These are phyloP conservation scores for Delitschia confertaspora DNA, from an alignment of 495 filamentous ascomycete genomes.

Conservation along the genomic window DNA sequence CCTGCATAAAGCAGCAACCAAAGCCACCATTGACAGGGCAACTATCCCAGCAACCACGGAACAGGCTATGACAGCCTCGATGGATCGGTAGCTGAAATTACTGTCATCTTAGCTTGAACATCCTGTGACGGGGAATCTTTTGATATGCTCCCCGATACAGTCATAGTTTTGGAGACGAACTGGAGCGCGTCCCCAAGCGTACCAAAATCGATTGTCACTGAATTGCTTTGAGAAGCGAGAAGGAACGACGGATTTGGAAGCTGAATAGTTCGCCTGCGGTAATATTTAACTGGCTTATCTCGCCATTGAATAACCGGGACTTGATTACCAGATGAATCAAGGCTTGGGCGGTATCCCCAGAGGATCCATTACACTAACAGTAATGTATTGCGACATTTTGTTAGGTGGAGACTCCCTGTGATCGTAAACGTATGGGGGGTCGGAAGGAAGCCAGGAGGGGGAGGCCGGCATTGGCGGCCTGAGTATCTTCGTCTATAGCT, in stretches of 20 bases:
- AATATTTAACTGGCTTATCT: constrained; percentile 43
- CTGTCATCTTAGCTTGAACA: constrained; percentile 24
- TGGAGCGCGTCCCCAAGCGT: constrained; percentile 55
- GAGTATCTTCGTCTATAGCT: constrained; percentile 40
- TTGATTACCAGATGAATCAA: constrained; percentile 53
- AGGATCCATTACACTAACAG: constrained; percentile 55
- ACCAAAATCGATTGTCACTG: constrained; percentile 47
- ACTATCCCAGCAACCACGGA: constrained; percentile 5
- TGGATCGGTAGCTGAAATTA: constrained; percentile 2
- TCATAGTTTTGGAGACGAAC: constrained; percentile 49
- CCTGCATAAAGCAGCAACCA: constrained; percentile 14
- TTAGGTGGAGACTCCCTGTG: constrained; percentile 51
- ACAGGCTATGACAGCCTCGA: constrained; percentile 7
- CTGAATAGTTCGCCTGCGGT: constrained; percentile 56
- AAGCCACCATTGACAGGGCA: constrained; percentile 2
- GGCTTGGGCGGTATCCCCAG: constrained; percentile 53
- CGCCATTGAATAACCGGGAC: constrained; percentile 37
- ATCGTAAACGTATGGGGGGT: constrained; percentile 54
- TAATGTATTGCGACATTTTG: constrained; percentile 53
- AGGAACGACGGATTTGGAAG: constrained; percentile 53
- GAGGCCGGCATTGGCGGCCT: constrained; percentile 43
- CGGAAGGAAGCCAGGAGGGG: constrained; percentile 63
- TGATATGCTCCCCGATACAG: constrained; percentile 58
- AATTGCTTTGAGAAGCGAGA: constrained; percentile 42
- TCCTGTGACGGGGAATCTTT: constrained; percentile 31